Conservation (phyloP, 1,284 basidiomycete genomes). For the Marasmius sp. region DNA sequence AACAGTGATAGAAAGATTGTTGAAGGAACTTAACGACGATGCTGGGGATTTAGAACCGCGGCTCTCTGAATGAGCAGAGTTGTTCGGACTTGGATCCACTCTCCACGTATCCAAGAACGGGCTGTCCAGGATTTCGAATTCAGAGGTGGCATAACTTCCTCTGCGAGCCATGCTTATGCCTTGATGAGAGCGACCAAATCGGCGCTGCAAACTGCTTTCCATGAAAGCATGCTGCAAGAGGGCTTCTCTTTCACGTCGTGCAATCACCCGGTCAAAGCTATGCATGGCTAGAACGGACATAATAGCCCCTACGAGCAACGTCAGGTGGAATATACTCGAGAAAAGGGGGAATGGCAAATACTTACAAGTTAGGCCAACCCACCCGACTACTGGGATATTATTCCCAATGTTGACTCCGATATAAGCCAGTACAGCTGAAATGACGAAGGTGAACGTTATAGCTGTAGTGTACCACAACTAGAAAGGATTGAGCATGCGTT, state of each 20-base stretch:
- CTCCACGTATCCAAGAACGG: not conserved
- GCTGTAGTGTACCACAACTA: slow-evolving; percentile 60
- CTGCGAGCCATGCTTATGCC: too few species aligned
- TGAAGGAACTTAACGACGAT: not conserved
- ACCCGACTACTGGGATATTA: slow-evolving; percentile 44
- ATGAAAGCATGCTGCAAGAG: slow-evolving; percentile 47
- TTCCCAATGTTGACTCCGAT: slow-evolving; percentile 50
- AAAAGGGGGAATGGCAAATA: slow-evolving; percentile 11
- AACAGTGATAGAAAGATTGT: not conserved
- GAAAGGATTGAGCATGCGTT: slow-evolving; percentile 11
- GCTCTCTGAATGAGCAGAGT: not conserved
- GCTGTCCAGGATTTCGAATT: not conserved
- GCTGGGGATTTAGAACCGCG: not conserved
- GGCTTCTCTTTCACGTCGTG: slow-evolving; percentile 61
- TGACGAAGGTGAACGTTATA: slow-evolving; percentile 49
- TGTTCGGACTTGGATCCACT: not conserved
- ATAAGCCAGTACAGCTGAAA: slow-evolving; percentile 49
- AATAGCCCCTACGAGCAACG: slow-evolving; percentile 45
- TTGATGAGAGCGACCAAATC: too few species aligned
- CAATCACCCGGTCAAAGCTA: slow-evolving; percentile 61
- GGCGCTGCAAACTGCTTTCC: not conserved
- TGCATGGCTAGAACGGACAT: slow-evolving; percentile 60
- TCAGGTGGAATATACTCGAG: slow-evolving; percentile 1
- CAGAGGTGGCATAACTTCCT: too few species aligned
- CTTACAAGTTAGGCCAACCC: slow-evolving; percentile 60